These are phyloP conservation scores for Podaxis sp. DNA, from an alignment of 768 basidiomycete species.

Conservation along the genomic window DNA sequence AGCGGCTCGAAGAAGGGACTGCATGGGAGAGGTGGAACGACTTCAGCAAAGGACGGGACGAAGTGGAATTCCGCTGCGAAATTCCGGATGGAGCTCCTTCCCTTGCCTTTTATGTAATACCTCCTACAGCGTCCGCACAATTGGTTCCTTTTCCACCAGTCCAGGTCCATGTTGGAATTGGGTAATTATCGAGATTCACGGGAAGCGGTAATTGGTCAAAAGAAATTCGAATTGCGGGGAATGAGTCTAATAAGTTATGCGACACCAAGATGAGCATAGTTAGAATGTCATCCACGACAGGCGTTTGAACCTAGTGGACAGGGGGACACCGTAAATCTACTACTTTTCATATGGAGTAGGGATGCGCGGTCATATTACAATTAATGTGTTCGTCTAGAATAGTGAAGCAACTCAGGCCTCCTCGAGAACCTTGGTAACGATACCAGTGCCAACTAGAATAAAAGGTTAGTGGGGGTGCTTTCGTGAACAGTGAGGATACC, in stretches of 20 bases:
- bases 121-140: too few species aligned
- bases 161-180: too few species aligned
- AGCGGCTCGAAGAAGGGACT: constrained; percentile 35
- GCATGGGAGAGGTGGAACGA: constrained; percentile 31
- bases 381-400: background rate
- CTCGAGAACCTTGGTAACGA: constrained; percentile 83
- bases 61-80: constrained; percentile 10
- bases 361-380: constrained; percentile 6
- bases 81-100: constrained; percentile 19
- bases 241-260: constrained; percentile 20
- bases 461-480: constrained; percentile 12
- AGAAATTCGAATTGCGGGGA: background rate
- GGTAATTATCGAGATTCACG: too few species aligned
- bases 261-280: constrained; percentile 1
- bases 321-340: background rate
- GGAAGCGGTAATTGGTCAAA: background rate
- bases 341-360: constrained; percentile 13
- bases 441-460: constrained; percentile 82
- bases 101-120: constrained; percentile 17
- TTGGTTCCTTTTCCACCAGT: too few species aligned
- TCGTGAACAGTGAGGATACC: constrained; percentile 27
- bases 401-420: constrained; percentile 11
- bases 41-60: constrained; percentile 11
- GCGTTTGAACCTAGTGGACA: background rate
- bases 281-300: background rate